Base-by-base conservation (phyloP, 768 basidiomycete species). In the Pleurotus giganteus region DNA sequence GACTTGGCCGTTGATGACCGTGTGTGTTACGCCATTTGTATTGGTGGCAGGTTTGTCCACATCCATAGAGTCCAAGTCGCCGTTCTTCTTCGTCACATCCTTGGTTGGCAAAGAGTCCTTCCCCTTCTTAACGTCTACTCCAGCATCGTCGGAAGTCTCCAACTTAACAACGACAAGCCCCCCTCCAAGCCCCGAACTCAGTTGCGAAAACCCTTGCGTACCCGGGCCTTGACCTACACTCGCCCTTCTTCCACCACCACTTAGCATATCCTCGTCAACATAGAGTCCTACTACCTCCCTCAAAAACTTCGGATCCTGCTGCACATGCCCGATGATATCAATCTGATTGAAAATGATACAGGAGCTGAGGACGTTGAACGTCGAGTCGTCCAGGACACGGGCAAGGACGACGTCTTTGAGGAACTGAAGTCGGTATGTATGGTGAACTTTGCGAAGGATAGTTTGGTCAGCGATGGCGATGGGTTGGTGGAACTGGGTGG, bases 281-380 rank as follows among this genome's bases (percentile, higher is more conserved):
- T 91, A 91, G 36, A 90, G 69, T 41, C 75, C 72, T 31, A 96
- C 89, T 12, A 98, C 80, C 45, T 94, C 88, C 29, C 79, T 77
- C 31, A 98, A 74, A 66, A 98, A 90, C 9, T 71, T 66, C 1
- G 79, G 80, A 62, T 97, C 91, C 55, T 78, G 81, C 66, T 94
- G 90, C 29, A 98, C 82, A 65, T 96, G 86, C 46, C 79, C 84
- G 64, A 99, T 94, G 65, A 99, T 98, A 71, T 99, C 97, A 63
- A 96, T 94, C 69, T 99, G 96, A 73, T 98, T 97, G 81, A 95
- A 98, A 66, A 98, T 93, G 69, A 99, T 94, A 71, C 91, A 91
- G 1, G 93, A 94, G 71, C 94, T 98, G 65, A 98, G 83, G 63
- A 97, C 92, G 65, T 93, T 94, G 80, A 98, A 96, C 0, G 95